Base-by-base conservation (phyloP, 495 filamentous ascomycete genomes). In the Daldinia decipiens region DNA sequence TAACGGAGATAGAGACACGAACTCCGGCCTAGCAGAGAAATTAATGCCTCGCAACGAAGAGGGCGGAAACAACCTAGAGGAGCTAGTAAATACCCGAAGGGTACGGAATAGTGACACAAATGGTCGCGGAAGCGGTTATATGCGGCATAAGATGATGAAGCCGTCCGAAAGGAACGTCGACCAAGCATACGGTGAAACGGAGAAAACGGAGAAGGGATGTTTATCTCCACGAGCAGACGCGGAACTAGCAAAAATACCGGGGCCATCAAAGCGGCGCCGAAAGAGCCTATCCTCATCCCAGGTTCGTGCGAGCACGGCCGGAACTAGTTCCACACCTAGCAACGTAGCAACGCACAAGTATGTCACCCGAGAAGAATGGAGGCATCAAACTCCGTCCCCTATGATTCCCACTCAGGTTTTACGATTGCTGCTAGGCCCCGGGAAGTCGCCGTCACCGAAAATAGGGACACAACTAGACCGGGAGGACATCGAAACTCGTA, bases 371-470 rank as follows among this genome's bases (percentile, higher is more conserved):
- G 68, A 69, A 5, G 62, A 72, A 21, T 60, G 53, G 53, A 39
- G 62, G 34, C 32, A 65, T 4, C 62, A 72, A 52, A 72, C 69
- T 26, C 59, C 63, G 3, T 70, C 74, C 1, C 71, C 66, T 7
- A 70, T 59, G 13, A 67, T 64, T 12, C 68, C 65, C 15, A 66
- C 53, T 8, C 68, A 70, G 24, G 36, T 55, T 43, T 56, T 76
- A 27, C 72, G 71, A 5, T 27, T 62, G 29, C 40, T 62, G 5
- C 32, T 71, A 13, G 61, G 47, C 8, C 8, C 62, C 19, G 61
- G 63, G 21, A 72, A 53, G 38, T 62, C 68, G 60, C 66, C 74
- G 29, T n/a, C 59, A 11, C 39, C 62, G 31, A 63, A 19, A 36
- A 38, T 53, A 31, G 29, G 27, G 4, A 67, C 69, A 6, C 63